These are phyloP conservation scores for Begonia loranthoides DNA, from an alignment of 306 rosid species.

Conservation along the genomic window DNA sequence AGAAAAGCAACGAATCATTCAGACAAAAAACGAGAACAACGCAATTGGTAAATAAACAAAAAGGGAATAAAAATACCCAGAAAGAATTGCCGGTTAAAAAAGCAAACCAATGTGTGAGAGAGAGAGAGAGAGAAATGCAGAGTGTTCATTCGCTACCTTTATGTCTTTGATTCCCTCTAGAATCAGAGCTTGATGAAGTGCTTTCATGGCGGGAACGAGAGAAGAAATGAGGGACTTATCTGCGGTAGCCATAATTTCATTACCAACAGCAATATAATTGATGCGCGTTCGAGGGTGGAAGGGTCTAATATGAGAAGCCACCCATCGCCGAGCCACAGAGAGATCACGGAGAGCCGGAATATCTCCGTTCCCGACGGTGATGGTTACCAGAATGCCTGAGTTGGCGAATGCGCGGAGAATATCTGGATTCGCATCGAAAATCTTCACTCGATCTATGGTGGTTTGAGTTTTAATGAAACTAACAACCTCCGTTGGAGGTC, in stretches of 20 bases:
- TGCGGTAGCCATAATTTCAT: conserved; percentile 60
- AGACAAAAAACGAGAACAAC: too few relatives aligned
- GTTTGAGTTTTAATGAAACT: conserved; percentile 52
- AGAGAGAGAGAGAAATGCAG: too few relatives aligned
- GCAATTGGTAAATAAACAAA: too few relatives aligned
- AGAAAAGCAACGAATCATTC: too few relatives aligned
- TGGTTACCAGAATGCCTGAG: conserved; percentile 49
- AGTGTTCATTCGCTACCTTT: conserved; percentile 26
- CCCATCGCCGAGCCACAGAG: conserved; percentile 42
- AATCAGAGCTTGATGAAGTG: conserved; percentile 44
- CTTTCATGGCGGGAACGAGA: conserved; percentile 72
- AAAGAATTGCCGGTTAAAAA: too few relatives aligned
- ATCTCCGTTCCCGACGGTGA: conserved; percentile 69
- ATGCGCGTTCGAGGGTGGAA: conserved; percentile 48
- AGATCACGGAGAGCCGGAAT: conserved; percentile 19
- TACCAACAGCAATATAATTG: conserved; percentile 58
- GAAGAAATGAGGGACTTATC: conserved; percentile 22
- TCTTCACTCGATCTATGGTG: conserved; percentile 49
- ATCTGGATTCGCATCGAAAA: conserved; percentile 66
- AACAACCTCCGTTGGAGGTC: conserved; percentile 41
- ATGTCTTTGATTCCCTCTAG: conserved; percentile 45
- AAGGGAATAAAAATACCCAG: too few relatives aligned
- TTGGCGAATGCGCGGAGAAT: conserved; percentile 69
- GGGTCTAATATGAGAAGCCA: conserved; percentile 30
- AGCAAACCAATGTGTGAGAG: too few relatives aligned